Evolutionary conservation across 2,329 filamentous ascomycete species (phyloP).

Genomic region (Aspergillus sergii): DNA sequence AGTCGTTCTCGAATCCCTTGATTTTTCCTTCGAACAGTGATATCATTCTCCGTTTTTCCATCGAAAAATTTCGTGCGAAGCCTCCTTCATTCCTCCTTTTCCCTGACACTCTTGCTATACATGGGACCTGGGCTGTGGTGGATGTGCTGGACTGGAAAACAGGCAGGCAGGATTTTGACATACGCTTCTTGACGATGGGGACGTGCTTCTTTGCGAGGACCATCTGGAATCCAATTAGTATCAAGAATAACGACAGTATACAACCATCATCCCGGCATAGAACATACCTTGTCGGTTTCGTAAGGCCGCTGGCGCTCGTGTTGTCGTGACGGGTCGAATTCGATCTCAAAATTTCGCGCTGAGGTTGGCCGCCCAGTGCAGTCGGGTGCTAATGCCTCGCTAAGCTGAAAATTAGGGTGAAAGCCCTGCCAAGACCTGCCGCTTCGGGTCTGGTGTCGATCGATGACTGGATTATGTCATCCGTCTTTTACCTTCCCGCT

Average conservation of each 20-base stretch:
- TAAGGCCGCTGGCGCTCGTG: constrained; percentile 47
- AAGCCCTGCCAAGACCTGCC: constrained; percentile 7
- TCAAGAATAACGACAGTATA: neutral
- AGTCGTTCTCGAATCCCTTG: neutral
- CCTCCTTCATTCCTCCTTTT: neutral
- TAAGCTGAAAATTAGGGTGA: constrained; percentile 35
- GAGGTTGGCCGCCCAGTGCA: constrained; percentile 33
- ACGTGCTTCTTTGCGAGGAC: constrained; percentile 99
- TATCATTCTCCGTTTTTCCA: neutral
- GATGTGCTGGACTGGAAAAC: constrained; percentile 5
- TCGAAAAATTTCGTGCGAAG: neutral
- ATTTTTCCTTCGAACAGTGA: neutral
- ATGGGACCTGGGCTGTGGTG: constrained; percentile 4
- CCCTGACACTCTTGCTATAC: neutral
- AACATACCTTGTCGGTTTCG: constrained; percentile 49
- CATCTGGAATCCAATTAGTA: constrained; percentile 61
- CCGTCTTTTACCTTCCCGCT: neutral
- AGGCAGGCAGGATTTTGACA: constrained; percentile 37
- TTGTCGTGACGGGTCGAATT: constrained; percentile 45
- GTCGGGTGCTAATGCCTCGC: constrained; percentile 36
- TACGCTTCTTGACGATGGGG: constrained; percentile 99
- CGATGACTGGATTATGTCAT: neutral
- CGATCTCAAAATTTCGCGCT: constrained; percentile 45
- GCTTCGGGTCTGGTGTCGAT: neutral
- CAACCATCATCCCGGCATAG: neutral